These are phyloP conservation scores for Entonaema liquescens DNA, from an alignment of 495 filamentous ascomycete species.

Conservation along the genomic window DNA sequence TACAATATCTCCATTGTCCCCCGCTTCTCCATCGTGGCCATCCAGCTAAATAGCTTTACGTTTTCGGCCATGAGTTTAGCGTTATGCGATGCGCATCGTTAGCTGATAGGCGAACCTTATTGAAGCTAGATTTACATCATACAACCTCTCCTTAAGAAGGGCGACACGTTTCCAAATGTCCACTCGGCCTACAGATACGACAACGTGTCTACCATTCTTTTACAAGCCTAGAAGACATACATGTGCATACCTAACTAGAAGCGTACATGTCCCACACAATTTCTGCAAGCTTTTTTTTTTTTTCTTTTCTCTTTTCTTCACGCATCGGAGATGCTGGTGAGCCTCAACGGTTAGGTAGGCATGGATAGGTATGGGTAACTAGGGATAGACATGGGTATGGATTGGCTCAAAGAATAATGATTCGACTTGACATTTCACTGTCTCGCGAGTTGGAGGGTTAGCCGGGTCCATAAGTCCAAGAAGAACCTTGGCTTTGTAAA, in stretches of 20 bases:
- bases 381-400: background rate
- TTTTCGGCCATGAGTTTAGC: constrained; percentile 19
- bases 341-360: background rate
- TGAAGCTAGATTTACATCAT: constrained; percentile 16
- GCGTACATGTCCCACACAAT: background rate
- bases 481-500: constrained; percentile 8
- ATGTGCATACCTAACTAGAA: background rate
- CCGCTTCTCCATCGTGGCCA: constrained; percentile 1
- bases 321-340: background rate
- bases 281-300: background rate
- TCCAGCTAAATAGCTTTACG: background rate
- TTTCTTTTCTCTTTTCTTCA: background rate
- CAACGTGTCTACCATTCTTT: constrained; percentile 3
- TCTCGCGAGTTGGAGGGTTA: background rate
- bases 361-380: background rate
- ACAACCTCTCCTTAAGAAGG: background rate
- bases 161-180: background rate
- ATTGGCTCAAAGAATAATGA: background rate
- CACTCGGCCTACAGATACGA: constrained; percentile 9
- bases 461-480: background rate
- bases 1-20: background rate
- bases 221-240: background rate
- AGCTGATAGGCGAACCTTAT: constrained; percentile 21
- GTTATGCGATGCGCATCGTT: constrained; percentile 20
- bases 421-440: background rate